Evolutionary conservation across 1,139 yeast genomes (phyloP), one percentile per base, ranked within the genome.

Genomic region (Scheffersomyces segobiensis): DNA sequence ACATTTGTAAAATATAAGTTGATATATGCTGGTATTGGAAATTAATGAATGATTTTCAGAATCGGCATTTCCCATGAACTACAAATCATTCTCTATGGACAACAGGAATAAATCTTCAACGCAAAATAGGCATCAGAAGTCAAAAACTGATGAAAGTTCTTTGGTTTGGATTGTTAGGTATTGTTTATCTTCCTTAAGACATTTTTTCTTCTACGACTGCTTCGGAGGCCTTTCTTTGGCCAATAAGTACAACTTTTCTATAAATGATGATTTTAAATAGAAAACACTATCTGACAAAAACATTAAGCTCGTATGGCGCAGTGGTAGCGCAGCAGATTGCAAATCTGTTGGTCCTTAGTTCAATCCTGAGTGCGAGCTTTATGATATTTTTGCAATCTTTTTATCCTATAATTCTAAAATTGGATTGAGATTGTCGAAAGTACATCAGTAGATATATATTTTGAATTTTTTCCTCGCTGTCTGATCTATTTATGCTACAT

Each of bases 301-400:
- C 42, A 8, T 7, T 10, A 4, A 59, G 82, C 81, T 78, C 78
- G 80, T 76, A 71, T 78, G 82, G 82, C 83, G 82, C 83, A 79
- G 83, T 75, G 83, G 83, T 79, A 78, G 82, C 82, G 83, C 81
- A 78, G 82, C 81, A 79, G 82, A 79, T 79, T 78, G 83, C 82
- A 79, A 79, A 78, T 79, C 82, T 78, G 81, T 78, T 77, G 83
- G 83, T 79, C 82, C 83, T 75, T 75, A 77, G 82, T 79, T 79
- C 83, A 74, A 79, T 66, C 75, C 82, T 76, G 81, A 74, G 81
- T 71, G 76, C 79, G 73, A 77, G 81, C 81, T 77, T 56, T 55
- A 60, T 64, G 67, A 67, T 66, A 67, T 62, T 60, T 59, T 59
- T 57, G 32, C 42, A 50, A 5, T 22, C n/a, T 3, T 2, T 26